Conservation (phyloP, 441 rosid genomes). For the Corymbia calophylla region DNA sequence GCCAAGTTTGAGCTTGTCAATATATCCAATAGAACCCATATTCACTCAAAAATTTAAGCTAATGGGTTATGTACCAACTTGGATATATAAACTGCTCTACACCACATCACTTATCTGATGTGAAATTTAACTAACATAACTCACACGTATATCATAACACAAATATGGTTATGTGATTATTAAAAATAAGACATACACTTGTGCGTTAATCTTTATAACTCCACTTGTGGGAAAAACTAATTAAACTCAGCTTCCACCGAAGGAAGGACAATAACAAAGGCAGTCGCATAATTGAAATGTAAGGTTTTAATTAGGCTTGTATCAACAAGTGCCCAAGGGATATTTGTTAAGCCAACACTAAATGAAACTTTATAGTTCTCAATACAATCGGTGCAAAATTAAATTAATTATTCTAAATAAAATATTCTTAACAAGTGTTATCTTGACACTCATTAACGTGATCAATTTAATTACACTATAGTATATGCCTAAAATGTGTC, state of each 20-base stretch:
- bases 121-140: no score
- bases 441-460: fast-evolving
- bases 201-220: neutral
- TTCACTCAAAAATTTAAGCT: no score
- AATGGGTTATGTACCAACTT: no score
- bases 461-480: neutral
- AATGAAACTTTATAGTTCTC: neutral
- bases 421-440: neutral
- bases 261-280: neutral
- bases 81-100: no score
- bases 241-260: neutral
- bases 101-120: no score
- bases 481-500: neutral
- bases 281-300: neutral
- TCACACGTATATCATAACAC: neutral
- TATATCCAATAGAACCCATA: no score
- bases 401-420: neutral
- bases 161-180: neutral
- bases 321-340: neutral
- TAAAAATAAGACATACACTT: neutral
- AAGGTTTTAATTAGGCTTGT: neutral
- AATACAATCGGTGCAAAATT: neutral
- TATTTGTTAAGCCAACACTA: neutral
- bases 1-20: no score
- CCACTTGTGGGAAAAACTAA: neutral